These are phyloP conservation scores for Papiliotrema nemorosa DNA, from an alignment of 1,284 basidiomycete species.

Conservation along the genomic window DNA sequence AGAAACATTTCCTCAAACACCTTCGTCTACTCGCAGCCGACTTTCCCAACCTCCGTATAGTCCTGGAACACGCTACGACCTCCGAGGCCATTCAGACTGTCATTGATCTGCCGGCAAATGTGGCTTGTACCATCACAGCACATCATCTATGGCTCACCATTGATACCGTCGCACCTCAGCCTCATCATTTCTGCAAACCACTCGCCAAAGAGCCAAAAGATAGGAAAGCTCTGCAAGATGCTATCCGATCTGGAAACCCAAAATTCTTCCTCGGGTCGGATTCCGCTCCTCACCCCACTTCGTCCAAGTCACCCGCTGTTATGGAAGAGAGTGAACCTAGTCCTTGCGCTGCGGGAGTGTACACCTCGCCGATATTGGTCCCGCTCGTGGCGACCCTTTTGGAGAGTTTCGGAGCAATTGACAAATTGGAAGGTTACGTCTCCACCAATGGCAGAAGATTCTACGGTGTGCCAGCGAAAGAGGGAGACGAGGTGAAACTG, in stretches of 20 bases:
- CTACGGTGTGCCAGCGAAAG: slow-evolving; percentile 57
- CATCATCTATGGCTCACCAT: slow-evolving; percentile 94
- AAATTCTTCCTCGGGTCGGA: slow-evolving; percentile 98
- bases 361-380: slow-evolving; percentile 85
- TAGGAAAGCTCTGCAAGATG: slow-evolving; percentile 74
- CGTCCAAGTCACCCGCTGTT: slow-evolving; percentile 65
- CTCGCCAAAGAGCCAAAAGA: slow-evolving; percentile 96
- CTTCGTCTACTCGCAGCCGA: slow-evolving; percentile 73
- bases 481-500: slow-evolving; percentile 46
- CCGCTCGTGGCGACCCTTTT: slow-evolving; percentile 74
- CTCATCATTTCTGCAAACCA: slow-evolving; percentile 97
- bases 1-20: slow-evolving; percentile 85
- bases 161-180: slow-evolving; percentile 96
- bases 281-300: slow-evolving; percentile 85
- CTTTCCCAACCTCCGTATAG: slow-evolving; percentile 93
- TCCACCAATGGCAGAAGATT: slow-evolving; percentile 73
- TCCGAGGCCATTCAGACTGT: slow-evolving; percentile 74
- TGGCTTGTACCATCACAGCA: slow-evolving; percentile 95
- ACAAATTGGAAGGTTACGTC: slow-evolving; percentile 73
- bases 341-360: slow-evolving; percentile 87
- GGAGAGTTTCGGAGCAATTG: slow-evolving; percentile 79
- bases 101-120: slow-evolving; percentile 76
- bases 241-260: slow-evolving; percentile 81
- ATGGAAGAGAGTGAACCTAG: slow-evolving; percentile 46
- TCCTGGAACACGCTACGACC: slow-evolving; percentile 98